Evolutionary conservation across 1,284 basidiomycete species (phyloP).

Genomic region (Tremellales sp.): DNA sequence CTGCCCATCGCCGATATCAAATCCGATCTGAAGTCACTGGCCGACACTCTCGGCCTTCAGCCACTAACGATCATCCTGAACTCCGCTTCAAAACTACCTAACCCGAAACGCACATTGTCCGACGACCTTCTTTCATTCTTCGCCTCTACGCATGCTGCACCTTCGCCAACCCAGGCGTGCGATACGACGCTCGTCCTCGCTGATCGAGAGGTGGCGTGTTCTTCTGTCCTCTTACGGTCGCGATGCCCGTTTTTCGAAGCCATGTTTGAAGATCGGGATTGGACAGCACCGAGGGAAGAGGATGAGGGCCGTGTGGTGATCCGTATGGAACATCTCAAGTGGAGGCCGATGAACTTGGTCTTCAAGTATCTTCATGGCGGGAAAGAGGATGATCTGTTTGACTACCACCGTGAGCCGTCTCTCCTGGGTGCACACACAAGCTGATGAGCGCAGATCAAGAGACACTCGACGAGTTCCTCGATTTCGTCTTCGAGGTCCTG

Average conservation of each 20-base stretch:
- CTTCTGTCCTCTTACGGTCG: constrained; percentile 73
- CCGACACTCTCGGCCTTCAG: constrained; percentile 53
- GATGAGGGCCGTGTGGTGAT: constrained; percentile 57
- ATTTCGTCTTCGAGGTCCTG: constrained; percentile 84
- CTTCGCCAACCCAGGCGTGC: constrained; percentile 14
- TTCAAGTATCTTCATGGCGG: constrained; percentile 78
- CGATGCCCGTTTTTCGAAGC: constrained; percentile 79
- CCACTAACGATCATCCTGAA: constrained; percentile 37
- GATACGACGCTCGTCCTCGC: constrained; percentile 74
- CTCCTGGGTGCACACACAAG: not conserved
- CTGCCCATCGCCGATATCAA: constrained; percentile 57
- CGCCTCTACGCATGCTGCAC: constrained; percentile 35
- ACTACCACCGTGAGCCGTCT: constrained; percentile 57
- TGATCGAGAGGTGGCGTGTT: constrained; percentile 64
- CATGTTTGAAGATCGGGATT: constrained; percentile 80
- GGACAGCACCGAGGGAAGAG: constrained; percentile 62
- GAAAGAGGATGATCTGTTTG: constrained; percentile 67
- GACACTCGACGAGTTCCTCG: constrained; percentile 71
- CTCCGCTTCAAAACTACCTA: constrained; percentile 36
- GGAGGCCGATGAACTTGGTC: constrained; percentile 72
- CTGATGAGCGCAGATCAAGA: constrained; percentile 55
- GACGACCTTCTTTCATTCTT: constrained; percentile 46
- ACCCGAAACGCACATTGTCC: constrained; percentile 31
- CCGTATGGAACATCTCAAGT: constrained; percentile 68
- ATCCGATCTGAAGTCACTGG: constrained; percentile 59